A percentile compares a stretch with the other conserved stretches of the same genome.
phyloP scores from a whole-genome alignment of 768 basidiomycete genomes.

The Suillus ampliporus region DNA sequence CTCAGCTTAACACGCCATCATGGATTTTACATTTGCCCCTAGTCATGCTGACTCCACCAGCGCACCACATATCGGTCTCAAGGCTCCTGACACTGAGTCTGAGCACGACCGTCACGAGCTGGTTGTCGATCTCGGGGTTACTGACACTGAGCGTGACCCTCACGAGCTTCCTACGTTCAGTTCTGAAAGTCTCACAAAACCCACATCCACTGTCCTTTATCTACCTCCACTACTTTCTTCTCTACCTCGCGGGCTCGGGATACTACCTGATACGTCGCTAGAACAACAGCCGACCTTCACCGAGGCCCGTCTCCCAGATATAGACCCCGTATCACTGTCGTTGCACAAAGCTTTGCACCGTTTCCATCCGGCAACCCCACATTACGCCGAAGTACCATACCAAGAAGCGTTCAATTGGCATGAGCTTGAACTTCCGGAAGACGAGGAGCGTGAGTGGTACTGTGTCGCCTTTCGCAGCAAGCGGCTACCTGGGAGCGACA shows the following conservation, averaged over 20 bases:
- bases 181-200: conserved; percentile 40
- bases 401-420: conserved; percentile 88
- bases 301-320: conserved; percentile 78
- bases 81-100: conserved; percentile 2
- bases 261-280: conserved; percentile 22
- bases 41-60: neutral
- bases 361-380: conserved; percentile 62
- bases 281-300: conserved; percentile 59
- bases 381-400: conserved; percentile 73
- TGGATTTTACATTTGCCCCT: conserved; percentile 5
- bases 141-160: conserved; percentile 46
- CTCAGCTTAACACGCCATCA: neutral
- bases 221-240: conserved; percentile 86
- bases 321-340: conserved; percentile 83
- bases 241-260: conserved; percentile 53
- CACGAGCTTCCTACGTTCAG: conserved; percentile 62
- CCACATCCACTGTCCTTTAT: conserved; percentile 65
- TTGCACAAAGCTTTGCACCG: conserved; percentile 85
- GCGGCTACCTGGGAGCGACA: conserved; percentile 73
- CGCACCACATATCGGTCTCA: conserved; percentile 2
- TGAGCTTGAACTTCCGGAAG: conserved; percentile 65
- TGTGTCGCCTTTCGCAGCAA: conserved; percentile 88
- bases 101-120: neutral
- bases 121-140: neutral
- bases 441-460: conserved; percentile 89